These are phyloP conservation scores for Globisporangium abappressorium DNA, from an alignment of 352 stramenopile species.

Conservation along the genomic window DNA sequence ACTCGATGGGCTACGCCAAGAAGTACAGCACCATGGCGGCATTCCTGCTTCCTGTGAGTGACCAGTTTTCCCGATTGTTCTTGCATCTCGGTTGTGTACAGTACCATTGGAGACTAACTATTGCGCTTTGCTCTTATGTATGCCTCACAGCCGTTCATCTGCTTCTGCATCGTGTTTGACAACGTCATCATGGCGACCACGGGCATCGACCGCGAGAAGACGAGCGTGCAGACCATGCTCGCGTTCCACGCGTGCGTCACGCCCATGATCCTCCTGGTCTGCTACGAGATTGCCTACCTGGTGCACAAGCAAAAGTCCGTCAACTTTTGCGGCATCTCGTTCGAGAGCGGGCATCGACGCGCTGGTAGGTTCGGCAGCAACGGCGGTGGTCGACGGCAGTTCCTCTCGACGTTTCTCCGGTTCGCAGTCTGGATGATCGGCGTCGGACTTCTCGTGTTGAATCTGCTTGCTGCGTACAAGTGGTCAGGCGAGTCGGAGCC, in stretches of 20 bases:
- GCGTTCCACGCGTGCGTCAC: slow-evolving; percentile 82
- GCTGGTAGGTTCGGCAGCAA: slow-evolving; percentile 1
- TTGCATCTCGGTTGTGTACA: neutral
- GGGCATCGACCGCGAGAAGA: slow-evolving; percentile 53
- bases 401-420: slow-evolving; percentile 59
- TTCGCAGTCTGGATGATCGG: slow-evolving; percentile 71
- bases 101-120: slow-evolving; percentile 1
- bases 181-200: slow-evolving; percentile 80
- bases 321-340: slow-evolving; percentile 89
- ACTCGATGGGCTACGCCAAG: slow-evolving; percentile 62
- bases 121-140: neutral
- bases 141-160: slow-evolving; percentile 65
- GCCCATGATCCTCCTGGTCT: slow-evolving; percentile 82
- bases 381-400: slow-evolving; percentile 20
- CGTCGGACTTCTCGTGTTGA: slow-evolving; percentile 57
- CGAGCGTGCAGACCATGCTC: slow-evolving; percentile 66
- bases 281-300: slow-evolving; percentile 88
- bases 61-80: neutral
- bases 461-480: slow-evolving; percentile 66
- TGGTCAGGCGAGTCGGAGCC: slow-evolving; percentile 38
- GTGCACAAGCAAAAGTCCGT: slow-evolving; percentile 90
- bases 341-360: slow-evolving; percentile 67
- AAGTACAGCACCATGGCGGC: slow-evolving; percentile 73
- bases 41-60: slow-evolving; percentile 71
- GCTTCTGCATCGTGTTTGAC: slow-evolving; percentile 74